A percentile compares a stretch with the other conserved stretches of the same genome.
phyloP scores from a whole-genome alignment of 164 flowering plant genomes.

The Paratinospora sagittata region DNA sequence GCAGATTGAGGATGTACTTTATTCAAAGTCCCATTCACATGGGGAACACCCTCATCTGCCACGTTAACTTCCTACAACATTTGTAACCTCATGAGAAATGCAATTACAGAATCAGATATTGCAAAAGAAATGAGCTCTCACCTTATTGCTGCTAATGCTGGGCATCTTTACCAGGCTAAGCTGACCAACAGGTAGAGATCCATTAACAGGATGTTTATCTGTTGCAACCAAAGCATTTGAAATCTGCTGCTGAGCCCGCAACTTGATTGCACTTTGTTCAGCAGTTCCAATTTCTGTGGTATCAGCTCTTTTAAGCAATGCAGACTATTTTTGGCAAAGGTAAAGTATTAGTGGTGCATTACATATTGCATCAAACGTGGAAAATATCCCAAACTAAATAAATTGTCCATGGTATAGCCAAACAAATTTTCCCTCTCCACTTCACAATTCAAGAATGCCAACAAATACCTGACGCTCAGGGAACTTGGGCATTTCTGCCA shows the following conservation, averaged over 20 bases:
- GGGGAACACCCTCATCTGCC: conserved; percentile 38
- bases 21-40: conserved; percentile 56
- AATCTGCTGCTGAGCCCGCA: conserved; percentile 78
- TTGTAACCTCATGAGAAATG: conserved; percentile 1
- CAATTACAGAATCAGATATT: not conserved
- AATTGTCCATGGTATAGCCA: too few relatives aligned
- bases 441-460: not conserved
- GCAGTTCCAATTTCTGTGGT: conserved; percentile 90
- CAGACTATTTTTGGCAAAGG: conserved; percentile 40
- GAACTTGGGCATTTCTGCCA: conserved; percentile 99
- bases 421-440: not conserved
- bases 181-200: conserved; percentile 46
- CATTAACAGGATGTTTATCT: conserved; percentile 67
- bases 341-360: conserved; percentile 7
- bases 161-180: conserved; percentile 77
- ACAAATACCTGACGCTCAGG: conserved; percentile 88
- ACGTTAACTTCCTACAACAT: conserved; percentile 43
- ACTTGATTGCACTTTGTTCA: conserved; percentile 93
- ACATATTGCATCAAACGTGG: not conserved
- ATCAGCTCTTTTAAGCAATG: conserved; percentile 85
- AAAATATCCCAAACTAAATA: too few relatives aligned
- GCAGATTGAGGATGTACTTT: conserved; percentile 54
- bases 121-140: conserved; percentile 26
- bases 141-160: conserved; percentile 40
- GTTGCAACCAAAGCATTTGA: conserved; percentile 88